These are phyloP conservation scores for Dendryphion nanum DNA, from an alignment of 2,329 filamentous ascomycete genomes.

Conservation along the genomic window DNA sequence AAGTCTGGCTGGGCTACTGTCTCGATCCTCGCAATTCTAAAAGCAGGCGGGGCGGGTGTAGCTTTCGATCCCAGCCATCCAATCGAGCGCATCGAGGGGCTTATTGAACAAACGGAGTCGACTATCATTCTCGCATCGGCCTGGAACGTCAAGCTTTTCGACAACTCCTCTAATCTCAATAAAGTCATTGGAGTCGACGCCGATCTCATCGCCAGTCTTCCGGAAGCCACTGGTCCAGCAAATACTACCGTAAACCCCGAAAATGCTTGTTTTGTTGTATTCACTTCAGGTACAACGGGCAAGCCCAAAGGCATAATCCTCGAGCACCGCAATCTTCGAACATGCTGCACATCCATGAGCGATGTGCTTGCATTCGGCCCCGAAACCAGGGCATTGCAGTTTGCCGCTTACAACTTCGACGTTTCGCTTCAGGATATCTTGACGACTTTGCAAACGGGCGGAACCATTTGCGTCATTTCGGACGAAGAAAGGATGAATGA, in stretches of 20 bases:
- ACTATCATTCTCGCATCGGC: conserved; percentile 5
- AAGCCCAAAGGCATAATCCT: conserved; percentile 11
- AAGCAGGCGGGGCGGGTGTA: conserved; percentile 36
- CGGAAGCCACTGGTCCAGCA: neutral
- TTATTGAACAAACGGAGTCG: conserved; percentile 33
- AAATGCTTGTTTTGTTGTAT: conserved; percentile 5
- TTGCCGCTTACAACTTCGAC: conserved; percentile 50
- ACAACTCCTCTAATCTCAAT: conserved; percentile 3
- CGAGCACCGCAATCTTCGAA: conserved; percentile 16
- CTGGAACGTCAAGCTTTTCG: conserved; percentile 4
- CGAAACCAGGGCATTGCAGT: conserved; percentile 23
- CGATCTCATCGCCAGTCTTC: neutral
- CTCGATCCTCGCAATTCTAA: conserved; percentile 43
- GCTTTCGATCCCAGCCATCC: conserved; percentile 36
- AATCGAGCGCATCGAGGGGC: conserved; percentile 26
- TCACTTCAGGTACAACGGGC: conserved; percentile 15
- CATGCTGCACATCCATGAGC: conserved; percentile 5
- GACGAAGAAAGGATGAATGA: conserved; percentile 53
- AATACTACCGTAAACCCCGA: conserved; percentile 21
- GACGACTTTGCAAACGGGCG: conserved; percentile 47
- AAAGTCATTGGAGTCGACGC: neutral
- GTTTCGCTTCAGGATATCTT: conserved; percentile 53
- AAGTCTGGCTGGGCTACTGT: conserved; percentile 25
- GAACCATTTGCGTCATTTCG: conserved; percentile 52
- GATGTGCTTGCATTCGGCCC: conserved; percentile 7